Evolutionary conservation across 345 rosid genomes (phyloP).

Genomic region (Microcos paniculata): DNA sequence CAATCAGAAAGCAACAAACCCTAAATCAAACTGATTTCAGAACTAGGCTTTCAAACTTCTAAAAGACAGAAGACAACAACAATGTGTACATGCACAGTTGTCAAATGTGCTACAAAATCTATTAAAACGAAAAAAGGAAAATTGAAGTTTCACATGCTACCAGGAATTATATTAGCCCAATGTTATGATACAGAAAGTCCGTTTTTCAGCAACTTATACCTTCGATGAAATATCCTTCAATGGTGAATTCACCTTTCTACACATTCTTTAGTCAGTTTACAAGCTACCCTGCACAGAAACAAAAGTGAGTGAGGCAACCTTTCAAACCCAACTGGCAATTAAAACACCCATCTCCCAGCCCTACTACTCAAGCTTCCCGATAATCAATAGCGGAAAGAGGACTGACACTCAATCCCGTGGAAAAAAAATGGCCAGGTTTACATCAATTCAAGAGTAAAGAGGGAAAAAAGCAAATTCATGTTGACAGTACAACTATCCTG

Average conservation of each 20-base stretch:
- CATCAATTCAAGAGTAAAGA: neutral
- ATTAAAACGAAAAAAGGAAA: conserved; percentile 1
- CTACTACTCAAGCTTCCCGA: neutral
- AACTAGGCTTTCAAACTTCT: conserved; percentile 20
- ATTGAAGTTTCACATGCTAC: conserved; percentile 20
- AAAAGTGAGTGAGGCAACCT: neutral
- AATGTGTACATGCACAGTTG: conserved; percentile 2
- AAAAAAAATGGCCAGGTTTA: neutral
- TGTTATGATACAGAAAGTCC: conserved; percentile 45
- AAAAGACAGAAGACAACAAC: conserved; percentile 14
- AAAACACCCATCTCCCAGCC: neutral
- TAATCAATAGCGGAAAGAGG: neutral
- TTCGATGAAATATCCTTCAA: conserved; percentile 26
- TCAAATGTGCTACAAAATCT: conserved; percentile 12
- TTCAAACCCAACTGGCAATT: neutral
- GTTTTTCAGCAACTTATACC: conserved; percentile 28
- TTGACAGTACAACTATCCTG: neutral
- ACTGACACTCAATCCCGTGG: neutral
- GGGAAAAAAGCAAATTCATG: neutral
- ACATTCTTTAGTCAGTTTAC: conserved; percentile 33
- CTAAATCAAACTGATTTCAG: conserved; percentile 16
- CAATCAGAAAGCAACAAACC: conserved; percentile 11
- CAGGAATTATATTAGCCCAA: conserved; percentile 27
- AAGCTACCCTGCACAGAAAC: conserved; percentile 41
- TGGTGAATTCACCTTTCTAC: conserved; percentile 38